Conservation (phyloP, 345 rosid species). For the Carallia pectinifolia region DNA sequence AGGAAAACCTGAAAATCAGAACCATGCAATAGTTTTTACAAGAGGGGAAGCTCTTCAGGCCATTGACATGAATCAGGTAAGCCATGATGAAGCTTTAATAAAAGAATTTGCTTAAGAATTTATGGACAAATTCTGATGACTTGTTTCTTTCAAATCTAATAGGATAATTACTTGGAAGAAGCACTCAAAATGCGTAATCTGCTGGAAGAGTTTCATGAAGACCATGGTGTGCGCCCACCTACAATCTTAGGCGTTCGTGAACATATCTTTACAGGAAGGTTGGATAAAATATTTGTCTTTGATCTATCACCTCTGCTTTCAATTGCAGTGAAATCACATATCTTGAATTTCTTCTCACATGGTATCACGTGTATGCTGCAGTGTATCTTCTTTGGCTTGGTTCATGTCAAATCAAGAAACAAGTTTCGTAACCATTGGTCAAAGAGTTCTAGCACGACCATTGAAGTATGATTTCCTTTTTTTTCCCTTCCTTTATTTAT, state of each 20-base stretch:
- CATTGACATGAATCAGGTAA: slow-evolving; percentile 98
- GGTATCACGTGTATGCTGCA: slow-evolving; percentile 30
- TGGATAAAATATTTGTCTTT: slow-evolving; percentile 6
- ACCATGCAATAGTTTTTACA: slow-evolving; percentile 85
- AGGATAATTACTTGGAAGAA: slow-evolving; percentile 99
- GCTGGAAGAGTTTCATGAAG: slow-evolving; percentile 90
- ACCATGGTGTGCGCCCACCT: slow-evolving; percentile 93
- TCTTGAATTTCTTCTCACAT: slow-evolving; percentile 19
- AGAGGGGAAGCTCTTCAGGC: slow-evolving; percentile 98
- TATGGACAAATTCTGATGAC: slow-evolving; percentile 2
- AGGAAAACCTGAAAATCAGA: slow-evolving; percentile 98
- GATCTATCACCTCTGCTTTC: slow-evolving; percentile 8
- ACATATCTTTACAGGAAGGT: slow-evolving; percentile 99
- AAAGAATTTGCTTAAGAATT: background rate
- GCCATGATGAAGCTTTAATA: background rate
- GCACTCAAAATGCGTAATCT: slow-evolving; percentile 97
- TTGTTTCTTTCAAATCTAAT: slow-evolving; percentile 19
- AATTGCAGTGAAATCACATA: background rate
- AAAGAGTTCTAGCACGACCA: slow-evolving; percentile 96
- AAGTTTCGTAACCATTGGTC: slow-evolving; percentile 94
- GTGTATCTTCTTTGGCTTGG: slow-evolving; percentile 99
- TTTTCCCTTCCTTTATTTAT: background rate
- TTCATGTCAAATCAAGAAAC: slow-evolving; percentile 99
- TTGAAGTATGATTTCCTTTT: slow-evolving; percentile 56
- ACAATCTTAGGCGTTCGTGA: slow-evolving; percentile 93